Base-by-base conservation (phyloP, 352 stramenopile genomes). In the Phytophthora macrochlamydospora region DNA sequence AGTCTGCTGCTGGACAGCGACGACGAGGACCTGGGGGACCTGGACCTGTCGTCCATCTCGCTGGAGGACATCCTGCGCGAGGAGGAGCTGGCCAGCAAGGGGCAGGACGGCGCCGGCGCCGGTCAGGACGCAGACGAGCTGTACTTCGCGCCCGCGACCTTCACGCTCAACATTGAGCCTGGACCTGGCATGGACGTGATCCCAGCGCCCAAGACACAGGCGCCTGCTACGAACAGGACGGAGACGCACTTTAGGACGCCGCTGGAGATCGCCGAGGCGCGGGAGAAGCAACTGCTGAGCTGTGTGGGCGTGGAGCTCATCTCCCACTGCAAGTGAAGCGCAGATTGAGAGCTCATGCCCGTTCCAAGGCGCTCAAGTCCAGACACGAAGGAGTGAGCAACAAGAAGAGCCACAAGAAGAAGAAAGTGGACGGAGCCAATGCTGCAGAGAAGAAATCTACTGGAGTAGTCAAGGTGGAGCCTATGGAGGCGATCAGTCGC, bases 401-500 rank as follows among this genome's bases (percentile, higher is more conserved):
- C 45, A 81, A 82, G 56, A 76, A 82, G 66, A 81, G 77, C 29
- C 55, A 68, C 43, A 62, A 69, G 56, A 88, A 89, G 65, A 91
- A 83, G 57, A 71, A 89, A 50, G 79, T 72, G 37, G 75, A 76
- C 37, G 69, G 62, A 12, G 55, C 69, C 4, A 65, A 51, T 11
- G 61, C 60, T 1, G 65, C 73, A 2, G 69, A 81, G 30, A 87
- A 73, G 38, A 92, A 92, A 56, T 81, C 83, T 0, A 85, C 80
- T 11, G 86, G 89, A 14, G 90, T 97, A 2, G 89, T 97, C 14
- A 94, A 95, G 59, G 83, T 97, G 43, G 86, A 98, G 61, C 83
- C 90, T 53, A 92, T 98, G 86, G 88, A 96, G 40, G 72, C 80
- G 1, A 97, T 97, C 65, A 97, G 91, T 61, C 81, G 87, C 30